Conservation (phyloP, 441 rosid genomes). For the Adansonia rubrostipa region DNA sequence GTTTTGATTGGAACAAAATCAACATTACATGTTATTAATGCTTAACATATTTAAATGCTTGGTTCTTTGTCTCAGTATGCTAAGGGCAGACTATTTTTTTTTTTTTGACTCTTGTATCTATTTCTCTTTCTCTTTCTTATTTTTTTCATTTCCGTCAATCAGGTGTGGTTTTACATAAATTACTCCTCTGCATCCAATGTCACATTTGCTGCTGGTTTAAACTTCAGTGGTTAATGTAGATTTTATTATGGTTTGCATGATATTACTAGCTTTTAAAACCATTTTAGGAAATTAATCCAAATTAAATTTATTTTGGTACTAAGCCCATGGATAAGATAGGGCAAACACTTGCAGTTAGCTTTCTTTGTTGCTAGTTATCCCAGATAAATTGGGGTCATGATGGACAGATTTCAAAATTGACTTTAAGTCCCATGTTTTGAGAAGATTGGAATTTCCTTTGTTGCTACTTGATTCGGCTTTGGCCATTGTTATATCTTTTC, state of each 20-base stretch:
- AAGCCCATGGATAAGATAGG: background rate
- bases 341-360: background rate
- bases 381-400: background rate
- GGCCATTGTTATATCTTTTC: background rate
- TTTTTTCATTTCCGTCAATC: background rate
- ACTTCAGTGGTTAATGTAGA: background rate
- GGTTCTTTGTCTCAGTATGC: background rate
- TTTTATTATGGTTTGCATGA: background rate
- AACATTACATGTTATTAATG: background rate
- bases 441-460: background rate
- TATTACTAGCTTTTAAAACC: background rate
- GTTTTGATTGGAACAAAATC: slow-evolving; percentile 10
- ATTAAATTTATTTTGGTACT: background rate
- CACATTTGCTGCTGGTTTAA: background rate
- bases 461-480: background rate
- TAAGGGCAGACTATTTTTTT: background rate
- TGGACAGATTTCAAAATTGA: background rate
- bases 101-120: background rate
- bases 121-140: background rate
- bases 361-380: background rate
- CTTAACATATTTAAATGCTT: background rate
- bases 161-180: background rate
- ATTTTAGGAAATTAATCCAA: background rate
- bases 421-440: background rate
- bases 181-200: background rate